Percentiles rank a stretch among this genome's conserved stretches.
Conservation (phyloP, 192 early-diverging fungal species). For the Podila verticillata region DNA sequence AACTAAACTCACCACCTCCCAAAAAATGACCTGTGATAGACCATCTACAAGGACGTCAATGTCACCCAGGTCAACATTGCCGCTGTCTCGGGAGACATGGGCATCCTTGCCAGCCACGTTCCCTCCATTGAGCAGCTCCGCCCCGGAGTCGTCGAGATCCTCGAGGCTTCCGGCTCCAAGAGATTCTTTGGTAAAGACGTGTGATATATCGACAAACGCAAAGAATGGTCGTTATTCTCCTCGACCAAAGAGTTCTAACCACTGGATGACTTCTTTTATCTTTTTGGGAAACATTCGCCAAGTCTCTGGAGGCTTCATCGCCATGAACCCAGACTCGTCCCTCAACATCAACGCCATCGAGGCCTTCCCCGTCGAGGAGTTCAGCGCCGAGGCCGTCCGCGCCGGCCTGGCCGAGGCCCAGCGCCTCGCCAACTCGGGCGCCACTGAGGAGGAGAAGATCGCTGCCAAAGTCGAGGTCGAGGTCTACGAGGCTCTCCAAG, state of each 20-base stretch:
- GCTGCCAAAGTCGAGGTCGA: constrained; percentile 88
- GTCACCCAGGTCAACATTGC: constrained; percentile 95
- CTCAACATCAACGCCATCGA: constrained; percentile 98
- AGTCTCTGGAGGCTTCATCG: constrained; percentile 96
- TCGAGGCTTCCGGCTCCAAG: constrained; percentile 75
- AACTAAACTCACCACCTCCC: neutral
- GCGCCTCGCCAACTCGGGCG: constrained; percentile 65
- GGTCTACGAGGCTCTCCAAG: constrained; percentile 87
- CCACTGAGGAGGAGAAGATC: constrained; percentile 82
- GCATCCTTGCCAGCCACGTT: constrained; percentile 98
- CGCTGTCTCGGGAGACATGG: constrained; percentile 94
- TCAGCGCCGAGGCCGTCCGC: constrained; percentile 83
- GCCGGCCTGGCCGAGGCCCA: constrained; percentile 84
- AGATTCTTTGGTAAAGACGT: constrained; percentile 88
- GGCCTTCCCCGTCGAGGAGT: constrained; percentile 88
- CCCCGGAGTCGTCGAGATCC: constrained; percentile 87
- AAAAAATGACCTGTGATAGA: constrained; percentile 41
- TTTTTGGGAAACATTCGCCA: constrained; percentile 6
- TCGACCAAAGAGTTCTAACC: too few relatives aligned
- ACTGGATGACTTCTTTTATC: neutral
- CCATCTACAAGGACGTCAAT: constrained; percentile 74
- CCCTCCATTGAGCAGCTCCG: constrained; percentile 96
- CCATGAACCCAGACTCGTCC: constrained; percentile 95
- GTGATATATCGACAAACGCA: neutral
- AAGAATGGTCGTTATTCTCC: neutral